Percentiles rank a stretch among this genome's conserved stretches.
Evolutionary conservation across 192 early-diverging fungal genomes (phyloP).

Genomic region (Geranomyces michiganensis): DNA sequence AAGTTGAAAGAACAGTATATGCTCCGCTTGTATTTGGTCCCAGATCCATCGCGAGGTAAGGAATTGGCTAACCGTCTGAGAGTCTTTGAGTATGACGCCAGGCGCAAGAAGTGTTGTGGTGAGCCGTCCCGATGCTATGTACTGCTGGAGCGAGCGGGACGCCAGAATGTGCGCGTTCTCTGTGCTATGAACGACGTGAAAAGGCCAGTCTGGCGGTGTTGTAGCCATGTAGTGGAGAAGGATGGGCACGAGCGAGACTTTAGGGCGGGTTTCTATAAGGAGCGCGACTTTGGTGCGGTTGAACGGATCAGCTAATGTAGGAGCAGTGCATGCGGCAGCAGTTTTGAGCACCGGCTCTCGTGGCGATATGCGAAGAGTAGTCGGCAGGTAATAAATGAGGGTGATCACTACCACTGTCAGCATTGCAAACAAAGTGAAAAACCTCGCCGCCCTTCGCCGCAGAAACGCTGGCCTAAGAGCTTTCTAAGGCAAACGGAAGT

Average conservation of each 20-base stretch:
- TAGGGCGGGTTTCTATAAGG: conserved; percentile 8
- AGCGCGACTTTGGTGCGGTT: conserved; percentile 20
- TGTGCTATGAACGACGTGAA: conserved; percentile 23
- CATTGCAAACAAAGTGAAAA: too few species aligned
- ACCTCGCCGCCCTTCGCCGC: too few species aligned
- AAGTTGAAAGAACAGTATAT: conserved; percentile 29
- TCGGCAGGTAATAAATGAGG: too few species aligned
- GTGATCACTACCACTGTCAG: too few species aligned
- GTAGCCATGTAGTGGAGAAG: conserved; percentile 33
- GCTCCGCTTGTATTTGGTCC: conserved; percentile 30
- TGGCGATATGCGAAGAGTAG: too few species aligned
- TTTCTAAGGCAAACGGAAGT: too few species aligned
- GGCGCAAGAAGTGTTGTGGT: background rate
- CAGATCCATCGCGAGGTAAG: conserved; percentile 26
- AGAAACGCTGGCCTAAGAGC: too few species aligned
- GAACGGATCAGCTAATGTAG: background rate
- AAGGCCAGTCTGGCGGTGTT: conserved; percentile 19
- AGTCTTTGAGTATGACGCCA: background rate
- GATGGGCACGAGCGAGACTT: conserved; percentile 13
- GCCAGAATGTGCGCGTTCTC: conserved; percentile 18
- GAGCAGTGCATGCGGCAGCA: background rate
- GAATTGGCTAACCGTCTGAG: conserved; percentile 5
- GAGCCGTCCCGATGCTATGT: conserved; percentile 15
- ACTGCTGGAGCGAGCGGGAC: conserved; percentile 5
- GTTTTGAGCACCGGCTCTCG: too few species aligned